Base-by-base conservation (phyloP, 2,329 filamentous ascomycete species). In the Fusarium sp. region DNA sequence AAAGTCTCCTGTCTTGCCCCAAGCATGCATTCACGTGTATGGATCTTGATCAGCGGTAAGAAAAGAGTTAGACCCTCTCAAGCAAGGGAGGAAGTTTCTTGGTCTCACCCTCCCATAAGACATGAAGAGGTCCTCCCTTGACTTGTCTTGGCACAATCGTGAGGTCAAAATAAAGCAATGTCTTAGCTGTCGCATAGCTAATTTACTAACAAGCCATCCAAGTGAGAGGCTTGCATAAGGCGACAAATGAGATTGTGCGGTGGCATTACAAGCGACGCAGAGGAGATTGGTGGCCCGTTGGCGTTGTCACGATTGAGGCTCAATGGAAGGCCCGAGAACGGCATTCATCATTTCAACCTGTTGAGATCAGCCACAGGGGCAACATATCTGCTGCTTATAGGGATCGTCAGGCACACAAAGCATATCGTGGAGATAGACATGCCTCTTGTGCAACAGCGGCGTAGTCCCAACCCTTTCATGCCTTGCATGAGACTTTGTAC, bases 371-470 rank as follows among this genome's bases (percentile, higher is more conserved):
- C 45, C 51, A 45, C 23, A 48, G 45, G 59, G 53, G 42, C 37
- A 37, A 23, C 40, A 21, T 23, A 40, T 46, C 13, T 32, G 14
- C 14, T 32, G 14, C 9, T 16, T 18, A 34, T 34, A 34, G 9
- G 16, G 63, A 70, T 71, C 63, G 54, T 32, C 67, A 70, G 67
- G 67, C n/a, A 63, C 67, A 40, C 20, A 5, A 43, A 20, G 10
- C 18, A 41, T 20, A 42, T 21, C 14, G 42, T 28, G 20, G 11
- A 12, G 18, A 28, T 51, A 30, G 12, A 28, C 41, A 43, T 54
- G 18, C 16, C 27, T 54, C 12, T 51, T 25, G 61, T 70, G 67
- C 23, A 30, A 64, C 59, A 40, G 13, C 20, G 45, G 53, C 45
- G 42, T 23, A 54, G 46, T 47, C 32, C 40, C 32, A n/a, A 34